Evolutionary conservation across 495 filamentous ascomycete genomes (phyloP).

Genomic region (Copromyces sp.): DNA sequence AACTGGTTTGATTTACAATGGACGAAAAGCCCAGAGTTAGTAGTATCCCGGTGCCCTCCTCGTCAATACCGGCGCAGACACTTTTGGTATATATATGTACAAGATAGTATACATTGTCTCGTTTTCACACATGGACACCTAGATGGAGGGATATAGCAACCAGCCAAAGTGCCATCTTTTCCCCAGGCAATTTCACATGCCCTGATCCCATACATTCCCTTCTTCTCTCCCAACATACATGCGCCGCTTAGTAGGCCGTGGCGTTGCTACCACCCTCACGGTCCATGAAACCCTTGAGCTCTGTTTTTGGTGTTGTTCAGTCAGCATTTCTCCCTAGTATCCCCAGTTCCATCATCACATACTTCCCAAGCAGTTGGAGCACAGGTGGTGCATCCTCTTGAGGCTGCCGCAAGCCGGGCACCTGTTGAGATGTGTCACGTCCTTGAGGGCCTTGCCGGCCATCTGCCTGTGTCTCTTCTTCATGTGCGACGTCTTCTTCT

Average conservation of each 20-base stretch:
- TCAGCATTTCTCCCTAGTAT: background rate
- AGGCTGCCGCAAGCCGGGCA: slow-evolving; percentile 80
- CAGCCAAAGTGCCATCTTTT: background rate
- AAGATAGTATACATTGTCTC: background rate
- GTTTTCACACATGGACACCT: background rate
- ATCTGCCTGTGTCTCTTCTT: slow-evolving; percentile 89
- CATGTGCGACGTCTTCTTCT: slow-evolving; percentile 97
- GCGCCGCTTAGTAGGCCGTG: background rate
- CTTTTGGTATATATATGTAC: background rate
- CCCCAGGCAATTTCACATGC: background rate
- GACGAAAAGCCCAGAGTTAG: background rate
- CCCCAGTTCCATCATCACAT: slow-evolving; percentile 9
- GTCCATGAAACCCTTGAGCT: slow-evolving; percentile 25
- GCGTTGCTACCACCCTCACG: slow-evolving; percentile 8
- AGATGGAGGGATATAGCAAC: background rate
- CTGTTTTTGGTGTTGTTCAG: slow-evolving; percentile 15
- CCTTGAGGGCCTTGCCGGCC: slow-evolving; percentile 88
- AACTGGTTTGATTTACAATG: background rate
- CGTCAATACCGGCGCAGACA: background rate
- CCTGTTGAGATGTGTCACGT: slow-evolving; percentile 72
- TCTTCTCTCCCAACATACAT: background rate
- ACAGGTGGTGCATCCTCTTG: slow-evolving; percentile 82
- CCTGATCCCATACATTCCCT: background rate
- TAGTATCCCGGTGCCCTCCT: background rate
- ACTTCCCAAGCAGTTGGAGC: slow-evolving; percentile 58